phyloP scores from a whole-genome alignment of 768 basidiomycete species.

The Exidia glandulosa region DNA sequence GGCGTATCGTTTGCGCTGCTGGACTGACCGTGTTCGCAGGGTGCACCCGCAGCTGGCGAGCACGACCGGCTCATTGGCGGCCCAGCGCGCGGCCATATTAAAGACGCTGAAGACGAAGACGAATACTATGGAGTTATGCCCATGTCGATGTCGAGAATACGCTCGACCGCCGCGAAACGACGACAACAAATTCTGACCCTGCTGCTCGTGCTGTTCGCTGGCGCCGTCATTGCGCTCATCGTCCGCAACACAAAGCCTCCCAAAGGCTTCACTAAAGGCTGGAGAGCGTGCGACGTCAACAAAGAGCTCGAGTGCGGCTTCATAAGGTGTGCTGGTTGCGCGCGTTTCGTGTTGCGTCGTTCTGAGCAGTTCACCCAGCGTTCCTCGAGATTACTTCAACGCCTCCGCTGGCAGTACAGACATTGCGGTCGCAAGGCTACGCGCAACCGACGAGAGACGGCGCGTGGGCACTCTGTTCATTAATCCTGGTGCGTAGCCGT shows the following conservation, averaged over 20 bases:
- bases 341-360: not conserved
- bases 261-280: not conserved
- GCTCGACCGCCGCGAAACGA: not conserved
- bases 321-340: not conserved
- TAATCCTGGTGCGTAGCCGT: conserved; percentile 18
- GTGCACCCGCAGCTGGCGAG: not conserved
- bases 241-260: not conserved
- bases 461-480: conserved; percentile 21
- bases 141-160: not conserved
- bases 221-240: not conserved
- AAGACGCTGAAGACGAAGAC: not conserved
- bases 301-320: not conserved
- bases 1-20: no score
- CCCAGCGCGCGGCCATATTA: not conserved
- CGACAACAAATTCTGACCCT: not conserved
- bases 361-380: conserved; percentile 8
- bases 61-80: not conserved
- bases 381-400: conserved; percentile 23
- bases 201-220: no score
- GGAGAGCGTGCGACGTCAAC: not conserved
- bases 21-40: no score
- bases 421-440: conserved; percentile 19
- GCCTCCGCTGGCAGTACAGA: conserved; percentile 16
- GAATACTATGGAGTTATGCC: not conserved
- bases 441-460: conserved; percentile 13